phyloP scores from a whole-genome alignment of 306 rosid genomes.

The Purshia tridentata region DNA sequence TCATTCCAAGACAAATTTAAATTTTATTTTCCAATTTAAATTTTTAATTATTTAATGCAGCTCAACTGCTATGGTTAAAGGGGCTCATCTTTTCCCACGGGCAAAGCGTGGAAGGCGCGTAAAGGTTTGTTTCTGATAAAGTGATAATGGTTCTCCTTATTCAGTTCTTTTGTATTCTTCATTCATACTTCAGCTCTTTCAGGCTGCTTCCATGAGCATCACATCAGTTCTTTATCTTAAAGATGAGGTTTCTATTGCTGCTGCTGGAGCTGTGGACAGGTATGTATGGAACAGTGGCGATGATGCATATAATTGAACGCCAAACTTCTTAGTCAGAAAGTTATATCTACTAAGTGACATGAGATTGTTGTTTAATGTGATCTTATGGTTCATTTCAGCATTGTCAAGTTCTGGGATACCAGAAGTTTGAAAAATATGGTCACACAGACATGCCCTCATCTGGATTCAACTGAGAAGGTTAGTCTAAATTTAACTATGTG shows the following conservation, averaged over 20 bases:
- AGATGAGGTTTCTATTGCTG: conserved; percentile 79
- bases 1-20: not conserved
- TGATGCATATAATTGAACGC: not conserved
- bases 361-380: conserved; percentile 4
- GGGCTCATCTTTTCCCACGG: conserved; percentile 69
- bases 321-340: conserved; percentile 1
- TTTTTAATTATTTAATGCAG: conserved; percentile 39
- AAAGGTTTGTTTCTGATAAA: conserved; percentile 59
- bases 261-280: conserved; percentile 96
- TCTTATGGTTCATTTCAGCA: conserved; percentile 46
- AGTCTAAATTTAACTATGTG: conserved; percentile 17
- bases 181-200: conserved; percentile 28
- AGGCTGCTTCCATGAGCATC: conserved; percentile 90
- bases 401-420: conserved; percentile 92
- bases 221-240: conserved; percentile 89
- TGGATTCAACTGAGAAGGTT: conserved; percentile 62
- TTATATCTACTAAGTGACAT: conserved; percentile 3
- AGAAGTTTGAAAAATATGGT: conserved; percentile 65
- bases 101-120: conserved; percentile 54
- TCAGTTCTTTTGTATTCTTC: conserved; percentile 4
- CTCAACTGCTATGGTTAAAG: conserved; percentile 57
- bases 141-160: conserved; percentile 7
- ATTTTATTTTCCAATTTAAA: not conserved
- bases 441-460: conserved; percentile 56
- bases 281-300: conserved; percentile 25